Base-by-base conservation (phyloP, 345 rosid species). In the Acer campestre region DNA sequence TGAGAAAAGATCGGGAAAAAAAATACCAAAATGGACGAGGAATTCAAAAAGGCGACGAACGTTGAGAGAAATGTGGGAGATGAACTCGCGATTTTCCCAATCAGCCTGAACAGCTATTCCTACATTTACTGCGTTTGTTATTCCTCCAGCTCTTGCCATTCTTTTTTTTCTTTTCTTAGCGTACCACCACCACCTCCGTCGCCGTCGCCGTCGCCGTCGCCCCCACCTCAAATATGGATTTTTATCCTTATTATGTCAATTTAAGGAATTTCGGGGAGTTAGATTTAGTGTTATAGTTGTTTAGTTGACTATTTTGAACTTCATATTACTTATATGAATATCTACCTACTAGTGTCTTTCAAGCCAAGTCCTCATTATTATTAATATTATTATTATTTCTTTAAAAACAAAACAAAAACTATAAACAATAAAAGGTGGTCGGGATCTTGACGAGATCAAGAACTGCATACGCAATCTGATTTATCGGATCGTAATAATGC, bases 81-180 rank as follows among this genome's bases (percentile, higher is more conserved):
- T 94, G 75, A 97, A 97, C 75, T 97, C 98, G 69, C 99, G 92
- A 85, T 94, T 96, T 81, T 94, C 99, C 99, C 99, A 96, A 82
- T 96, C 99, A 2, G 99, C 97, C 83, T 96, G 99, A 46, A 96
- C 99, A 7, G 99, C 99, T 18, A 97, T 97, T 77, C 99, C 99
- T n/a, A 97, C 99, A 70, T 94, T 97, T 14, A 97, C 98, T 6
- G 98, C 98, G 85, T 97, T 94, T 38, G 98, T 94, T 61, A 94
- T 94, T 42, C 98, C 98, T 84, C 99, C 99, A 23, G 97, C 93
- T 83, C 97, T 88, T 55, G 95, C 98, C 99, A 97, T 96, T 73
- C 55, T 56, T 70, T 4, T 13, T 49, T 46, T 4, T 13, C 44
- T 46, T 46, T 46, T 8, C 1, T 25, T 1, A 46, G 62, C 25